phyloP scores from a whole-genome alignment of 345 rosid species.

The Passiflora organensis region DNA sequence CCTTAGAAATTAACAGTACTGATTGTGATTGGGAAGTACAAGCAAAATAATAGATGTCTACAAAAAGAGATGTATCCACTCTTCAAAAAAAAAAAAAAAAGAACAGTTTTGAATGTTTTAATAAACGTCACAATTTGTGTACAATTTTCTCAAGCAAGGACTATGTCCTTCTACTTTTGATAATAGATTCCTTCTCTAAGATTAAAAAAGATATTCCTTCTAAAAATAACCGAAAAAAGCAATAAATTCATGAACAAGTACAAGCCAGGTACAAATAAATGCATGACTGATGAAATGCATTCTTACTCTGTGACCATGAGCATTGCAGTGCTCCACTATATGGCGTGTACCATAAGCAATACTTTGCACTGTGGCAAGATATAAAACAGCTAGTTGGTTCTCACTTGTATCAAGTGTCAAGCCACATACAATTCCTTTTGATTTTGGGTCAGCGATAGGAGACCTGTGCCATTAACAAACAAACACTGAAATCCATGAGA shows the following conservation, averaged over 20 bases:
- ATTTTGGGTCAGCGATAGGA: constrained; percentile 83
- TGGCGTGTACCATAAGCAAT: constrained; percentile 96
- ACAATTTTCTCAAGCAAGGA: too few species aligned
- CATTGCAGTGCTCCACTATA: constrained; percentile 86
- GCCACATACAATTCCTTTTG: constrained; percentile 77
- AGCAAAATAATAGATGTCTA: too few species aligned
- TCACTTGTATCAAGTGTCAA: constrained; percentile 83
- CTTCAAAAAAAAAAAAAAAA: too few species aligned
- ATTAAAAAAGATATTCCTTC: neutral
- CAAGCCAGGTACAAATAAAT: neutral
- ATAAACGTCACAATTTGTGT: too few species aligned
- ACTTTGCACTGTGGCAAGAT: constrained; percentile 75
- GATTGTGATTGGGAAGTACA: too few species aligned
- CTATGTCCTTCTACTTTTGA: neutral
- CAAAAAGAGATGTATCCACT: too few species aligned
- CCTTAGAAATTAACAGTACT: too few species aligned
- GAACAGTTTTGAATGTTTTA: too few species aligned
- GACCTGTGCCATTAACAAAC: constrained; percentile 54
- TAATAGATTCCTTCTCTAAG: too few species aligned
- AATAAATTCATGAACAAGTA: too few species aligned
- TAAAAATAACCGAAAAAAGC: neutral
- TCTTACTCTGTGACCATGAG: constrained; percentile 81
- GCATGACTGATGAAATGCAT: neutral
- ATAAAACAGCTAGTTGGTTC: constrained; percentile 73
- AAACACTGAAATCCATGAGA: constrained; percentile 3